A percentile compares a stretch with the other conserved stretches of the same genome.
Evolutionary conservation across 2,329 filamentous ascomycete species (phyloP).

Genomic region (Malbranchea zuffiana): DNA sequence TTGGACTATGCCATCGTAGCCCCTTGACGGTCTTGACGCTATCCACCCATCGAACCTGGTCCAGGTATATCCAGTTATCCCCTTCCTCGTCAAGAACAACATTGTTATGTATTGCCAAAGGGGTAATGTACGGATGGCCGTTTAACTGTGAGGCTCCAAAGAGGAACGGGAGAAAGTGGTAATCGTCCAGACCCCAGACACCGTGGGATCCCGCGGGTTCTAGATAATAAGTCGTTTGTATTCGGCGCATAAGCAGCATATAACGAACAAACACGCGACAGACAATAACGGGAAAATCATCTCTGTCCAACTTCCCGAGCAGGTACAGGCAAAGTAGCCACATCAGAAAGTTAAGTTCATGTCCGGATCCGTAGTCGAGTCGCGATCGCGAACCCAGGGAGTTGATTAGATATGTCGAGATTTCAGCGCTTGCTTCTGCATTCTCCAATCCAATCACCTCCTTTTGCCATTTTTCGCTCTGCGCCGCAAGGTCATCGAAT

Average conservation of each 20-base stretch:
- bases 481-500: slow-evolving; percentile 44
- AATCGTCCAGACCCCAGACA: slow-evolving; percentile 96
- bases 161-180: slow-evolving; percentile 91
- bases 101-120: slow-evolving; percentile 72
- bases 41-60: slow-evolving; percentile 89
- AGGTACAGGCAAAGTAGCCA: slow-evolving; percentile 94
- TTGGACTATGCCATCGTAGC: slow-evolving; percentile 89
- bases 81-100: slow-evolving; percentile 78
- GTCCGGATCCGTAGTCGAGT: slow-evolving; percentile 94
- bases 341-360: slow-evolving; percentile 93
- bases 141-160: slow-evolving; percentile 86
- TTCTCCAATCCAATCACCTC: slow-evolving; percentile 30
- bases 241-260: slow-evolving; percentile 69
- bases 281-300: slow-evolving; percentile 63
- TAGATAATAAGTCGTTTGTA: slow-evolving; percentile 90
- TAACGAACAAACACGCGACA: slow-evolving; percentile 74
- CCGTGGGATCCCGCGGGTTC: slow-evolving; percentile 95
- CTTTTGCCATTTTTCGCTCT: slow-evolving; percentile 33
- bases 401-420: slow-evolving; percentile 67
- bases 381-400: slow-evolving; percentile 76
- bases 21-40: slow-evolving; percentile 93
- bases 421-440: slow-evolving; percentile 52
- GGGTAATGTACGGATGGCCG: slow-evolving; percentile 70
- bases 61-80: slow-evolving; percentile 76
- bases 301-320: slow-evolving; percentile 50